Conservation (phyloP, 768 basidiomycete species). For the Pseudohyphozyma bogoriensis region DNA sequence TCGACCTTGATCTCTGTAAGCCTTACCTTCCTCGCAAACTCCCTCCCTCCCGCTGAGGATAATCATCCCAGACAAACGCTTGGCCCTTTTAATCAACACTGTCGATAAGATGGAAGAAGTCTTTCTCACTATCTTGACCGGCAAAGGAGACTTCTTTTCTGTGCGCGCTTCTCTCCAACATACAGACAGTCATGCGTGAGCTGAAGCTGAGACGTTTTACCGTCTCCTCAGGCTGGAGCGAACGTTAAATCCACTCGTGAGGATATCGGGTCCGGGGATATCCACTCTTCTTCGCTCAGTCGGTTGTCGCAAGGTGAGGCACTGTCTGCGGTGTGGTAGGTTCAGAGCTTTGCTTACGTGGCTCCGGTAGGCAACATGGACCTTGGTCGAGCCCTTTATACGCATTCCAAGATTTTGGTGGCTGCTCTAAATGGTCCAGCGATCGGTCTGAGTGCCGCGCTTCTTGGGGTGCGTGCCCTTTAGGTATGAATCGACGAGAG, state of each 20-base stretch:
- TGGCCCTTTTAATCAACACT: neutral
- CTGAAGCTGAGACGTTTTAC: neutral
- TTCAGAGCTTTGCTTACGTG: constrained; percentile 6
- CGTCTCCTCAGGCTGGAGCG: constrained; percentile 19
- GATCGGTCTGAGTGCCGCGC: constrained; percentile 44
- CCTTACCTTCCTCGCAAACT: too few relatives aligned
- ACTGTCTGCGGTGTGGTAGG: neutral
- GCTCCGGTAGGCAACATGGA: too few relatives aligned
- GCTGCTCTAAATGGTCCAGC: constrained; percentile 66
- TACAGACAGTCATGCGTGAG: neutral
- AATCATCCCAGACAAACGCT: constrained; percentile 5
- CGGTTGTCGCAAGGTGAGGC: neutral
- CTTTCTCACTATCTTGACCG: constrained; percentile 18
- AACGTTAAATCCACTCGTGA: constrained; percentile 18
- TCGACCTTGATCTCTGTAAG: constrained; percentile 11
- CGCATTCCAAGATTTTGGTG: constrained; percentile 57
- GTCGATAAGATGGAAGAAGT: constrained; percentile 14
- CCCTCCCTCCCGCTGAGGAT: neutral
- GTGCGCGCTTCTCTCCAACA: neutral
- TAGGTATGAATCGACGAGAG: too few relatives aligned
- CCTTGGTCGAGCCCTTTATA: constrained; percentile 5
- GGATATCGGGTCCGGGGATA: neutral
- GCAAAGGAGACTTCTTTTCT: constrained; percentile 20
- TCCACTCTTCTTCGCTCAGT: neutral
- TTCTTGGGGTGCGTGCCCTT: too few relatives aligned